Evolutionary conservation across 2,329 filamentous ascomycete species (phyloP).

Genomic region (Penicillium hesseltinei): DNA sequence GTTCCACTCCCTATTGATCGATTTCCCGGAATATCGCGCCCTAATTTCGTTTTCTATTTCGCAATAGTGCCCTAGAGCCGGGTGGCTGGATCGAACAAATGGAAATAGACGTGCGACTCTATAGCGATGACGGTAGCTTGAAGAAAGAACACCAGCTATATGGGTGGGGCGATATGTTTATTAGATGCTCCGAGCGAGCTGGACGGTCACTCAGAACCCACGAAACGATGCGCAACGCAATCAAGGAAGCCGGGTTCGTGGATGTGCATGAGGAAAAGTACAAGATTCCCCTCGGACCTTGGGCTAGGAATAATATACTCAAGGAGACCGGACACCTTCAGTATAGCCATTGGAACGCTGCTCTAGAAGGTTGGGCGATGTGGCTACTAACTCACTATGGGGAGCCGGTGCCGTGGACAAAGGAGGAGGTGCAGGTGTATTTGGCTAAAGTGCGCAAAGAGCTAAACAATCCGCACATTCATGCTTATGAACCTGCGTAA

Average conservation of each 20-base stretch:
- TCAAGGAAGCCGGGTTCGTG: conserved; percentile 32
- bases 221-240: conserved; percentile 24
- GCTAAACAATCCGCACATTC: neutral
- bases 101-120: conserved; percentile 11
- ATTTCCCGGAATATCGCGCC: neutral
- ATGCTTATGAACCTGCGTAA: conserved; percentile 4
- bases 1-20: neutral
- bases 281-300: conserved; percentile 31
- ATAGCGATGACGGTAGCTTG: conserved; percentile 9
- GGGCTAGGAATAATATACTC: conserved; percentile 28
- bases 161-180: conserved; percentile 18
- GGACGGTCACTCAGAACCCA: conserved; percentile 25
- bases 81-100: conserved; percentile 15
- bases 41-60: neutral
- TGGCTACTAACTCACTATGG: conserved; percentile 29
- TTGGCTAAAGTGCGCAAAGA: conserved; percentile 1
- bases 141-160: conserved; percentile 3
- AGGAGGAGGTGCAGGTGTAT: conserved; percentile 19
- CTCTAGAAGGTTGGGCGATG: conserved; percentile 31
- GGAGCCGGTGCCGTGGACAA: conserved; percentile 21
- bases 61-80: neutral
- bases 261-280: conserved; percentile 29
- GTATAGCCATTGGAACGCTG: conserved; percentile 26
- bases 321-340: conserved; percentile 43
- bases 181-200: conserved; percentile 21